These are phyloP conservation scores for Gloeophyllum trabeum DNA, from an alignment of 768 basidiomycete genomes.

Conservation along the genomic window DNA sequence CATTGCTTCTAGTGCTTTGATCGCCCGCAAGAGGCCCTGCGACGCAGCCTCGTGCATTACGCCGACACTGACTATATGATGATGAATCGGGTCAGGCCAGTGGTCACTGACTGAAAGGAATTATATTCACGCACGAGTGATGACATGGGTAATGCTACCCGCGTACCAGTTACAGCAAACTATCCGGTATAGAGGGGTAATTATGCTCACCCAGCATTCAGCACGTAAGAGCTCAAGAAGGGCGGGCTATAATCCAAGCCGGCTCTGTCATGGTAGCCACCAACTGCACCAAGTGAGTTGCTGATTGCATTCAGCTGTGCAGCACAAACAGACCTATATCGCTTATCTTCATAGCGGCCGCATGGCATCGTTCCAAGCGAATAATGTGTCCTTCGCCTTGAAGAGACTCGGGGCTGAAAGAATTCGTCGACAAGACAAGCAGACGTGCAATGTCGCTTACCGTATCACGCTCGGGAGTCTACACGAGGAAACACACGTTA, in stretches of 20 bases:
- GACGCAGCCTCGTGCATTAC: conserved; percentile 55
- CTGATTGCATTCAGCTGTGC: background rate
- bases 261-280: conserved; percentile 41
- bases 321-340: conserved; percentile 37
- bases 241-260: conserved; percentile 50
- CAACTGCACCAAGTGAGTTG: conserved; percentile 22
- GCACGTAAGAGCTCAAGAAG: conserved; percentile 58
- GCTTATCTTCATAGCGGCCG: conserved; percentile 62
- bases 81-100: conserved; percentile 7
- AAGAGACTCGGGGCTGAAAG: background rate
- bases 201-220: conserved; percentile 55
- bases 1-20: conserved; percentile 60
- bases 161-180: background rate
- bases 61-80: conserved; percentile 40
- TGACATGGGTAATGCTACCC: conserved; percentile 66
- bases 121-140: conserved; percentile 40
- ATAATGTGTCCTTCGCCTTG: conserved; percentile 44
- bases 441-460: background rate
- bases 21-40: conserved; percentile 55
- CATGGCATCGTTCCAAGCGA: conserved; percentile 66
- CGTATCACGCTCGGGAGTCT: background rate
- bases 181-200: background rate
- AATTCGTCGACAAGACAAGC: background rate
- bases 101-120: background rate
- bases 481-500: background rate